Base-by-base conservation (phyloP, 805 yeast genomes). In the Pichia pseudocactophila region DNA sequence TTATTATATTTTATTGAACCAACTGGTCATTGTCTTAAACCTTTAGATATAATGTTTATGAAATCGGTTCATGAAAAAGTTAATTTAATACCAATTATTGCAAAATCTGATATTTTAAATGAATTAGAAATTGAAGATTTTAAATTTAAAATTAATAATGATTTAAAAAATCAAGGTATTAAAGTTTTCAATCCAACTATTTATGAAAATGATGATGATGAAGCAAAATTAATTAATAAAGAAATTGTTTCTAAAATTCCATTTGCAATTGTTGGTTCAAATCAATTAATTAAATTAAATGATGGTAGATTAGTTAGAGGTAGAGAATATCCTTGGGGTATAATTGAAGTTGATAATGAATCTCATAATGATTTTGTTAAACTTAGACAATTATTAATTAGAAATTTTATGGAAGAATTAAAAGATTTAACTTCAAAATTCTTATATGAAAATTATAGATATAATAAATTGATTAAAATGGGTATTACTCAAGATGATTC, bases 241-340 rank as follows among this genome's bases (percentile, higher is more conserved):
- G 81, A 79, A 45, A 74, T 92, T 51, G 70, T 81, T 64, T 66
- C 74, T 39, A 76, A 72, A 54, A 71, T 86, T 48, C 99, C 99
- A 37, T 90, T 86, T 66, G 97, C 98, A 15, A 81, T 92, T 50
- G 84, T 92, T 41, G 98, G 97, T 18, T 86, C 97, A 18, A 84
- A 92, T 18, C 66, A 68, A 45, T 78, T 77, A 49, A 80, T 83
- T 30, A 79, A 79, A 53, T 71, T 74, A 36, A 61, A 72, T 34
- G 92, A 84, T 57, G 96, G 96, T 34, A 74, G 85, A 61, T 48
- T 58, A 18, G 94, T 89, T 36, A 79, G 97, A 63, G 97, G 96
- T 52, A 83, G 98, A 66, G 69, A 76, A 48, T 90, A 90, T 62
- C 97, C 97, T 48, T 92, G 98, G 98, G 97, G 97, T 52, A 72